Evolutionary conservation across 2,329 filamentous ascomycete genomes (phyloP), one percentile per base, ranked within the genome.

Genomic region (Fusarium chlamydosporum): DNA sequence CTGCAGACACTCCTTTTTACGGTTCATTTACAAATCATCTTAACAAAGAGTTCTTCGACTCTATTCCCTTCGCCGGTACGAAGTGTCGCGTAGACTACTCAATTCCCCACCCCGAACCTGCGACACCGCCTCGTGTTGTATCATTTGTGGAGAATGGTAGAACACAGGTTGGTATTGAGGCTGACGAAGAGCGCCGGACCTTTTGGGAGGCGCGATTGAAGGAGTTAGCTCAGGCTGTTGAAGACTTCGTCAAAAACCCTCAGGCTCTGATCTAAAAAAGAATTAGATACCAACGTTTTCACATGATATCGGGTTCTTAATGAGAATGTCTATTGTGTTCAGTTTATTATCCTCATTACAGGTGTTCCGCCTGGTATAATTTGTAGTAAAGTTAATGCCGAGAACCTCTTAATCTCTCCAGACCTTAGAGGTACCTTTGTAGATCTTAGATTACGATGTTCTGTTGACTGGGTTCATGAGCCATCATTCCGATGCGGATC

Each of bases 21-120:
- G 51, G 66, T 2, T 76, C 74, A 0, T 75, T 76, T 35, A 72
- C 74, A 15, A 76, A 76, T 47, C 72, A 75, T 26, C 71, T 76
- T 29, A 74, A 76, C 48, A 63, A 67, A 20, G 73, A 75, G 41
- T 75, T 71, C 56, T 76, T 76, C 29, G 74, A 76, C 52, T 47
- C 65, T 4, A 69, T 76, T 45, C 73, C 74, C 0, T 75, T 76
- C 48, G 74, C 74, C 16, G 63, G 67, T 27, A 71, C 73, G 0
- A 51, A 67, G 18, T 74, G 73, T 26, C 73, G 73, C 26, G 72
- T 75, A 9, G 73, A 75, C 26, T 75, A 74, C 37, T 67, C 60
- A 2, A 75, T 73, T 16, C 73, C 73, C 2, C 71, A 74, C 16
- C 69, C 72, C 4, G 73, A 75, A 29, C 65, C 70, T 9, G 57